Base-by-base conservation (phyloP, 2,329 filamentous ascomycete genomes). In the Xylaria sp. region DNA sequence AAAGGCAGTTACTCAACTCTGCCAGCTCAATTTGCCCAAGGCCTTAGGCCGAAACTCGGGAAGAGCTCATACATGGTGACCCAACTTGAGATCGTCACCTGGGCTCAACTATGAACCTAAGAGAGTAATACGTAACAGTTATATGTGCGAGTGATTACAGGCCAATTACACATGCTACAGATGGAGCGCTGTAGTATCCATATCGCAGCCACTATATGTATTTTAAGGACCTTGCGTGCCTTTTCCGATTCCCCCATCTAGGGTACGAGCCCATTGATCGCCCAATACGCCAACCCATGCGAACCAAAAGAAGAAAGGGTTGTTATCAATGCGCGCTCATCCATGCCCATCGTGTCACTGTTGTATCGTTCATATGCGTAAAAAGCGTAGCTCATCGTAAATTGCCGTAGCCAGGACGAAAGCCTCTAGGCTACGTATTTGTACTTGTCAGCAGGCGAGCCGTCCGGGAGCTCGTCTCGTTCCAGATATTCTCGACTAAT, bases 401-500 rank as follows among this genome's bases (percentile, higher is more conserved):
- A 21, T 3, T 24, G 48, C 21, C 17, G 45, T 32, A 14, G 42
- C 12, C n/a, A 17, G 48, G 19, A 45, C 21, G 3, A 17, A 50
- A 32, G 42, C 14, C 30, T 51, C 45, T 67, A 94, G 30, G 92
- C 92, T 45, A 94, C 79, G 74, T 94, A 94, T 69, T 86, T 85
- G 78, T 94, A 94, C 67, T 86, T 85, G 78, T 94, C 94, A 11
- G 86, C 85, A 39, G 91, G 87, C 5, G 87, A 80, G 34, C 85
- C 85, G n/a, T 93, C 92, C 14, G 92, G 85, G 3, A 85, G 84
- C 14, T 94, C 92, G n/a, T 92, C 85, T 12, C 92, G 87, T 81
- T 94, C 92, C 21, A 95, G 82, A 72, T 94, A 95, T 76, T 95
- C 92, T 69, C 92, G 85, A 68, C 89, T 87, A 59, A 95, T 92